Evolutionary conservation across 192 early-diverging fungal genomes (phyloP).

Genomic region (Linnemannia schmuckeri): DNA sequence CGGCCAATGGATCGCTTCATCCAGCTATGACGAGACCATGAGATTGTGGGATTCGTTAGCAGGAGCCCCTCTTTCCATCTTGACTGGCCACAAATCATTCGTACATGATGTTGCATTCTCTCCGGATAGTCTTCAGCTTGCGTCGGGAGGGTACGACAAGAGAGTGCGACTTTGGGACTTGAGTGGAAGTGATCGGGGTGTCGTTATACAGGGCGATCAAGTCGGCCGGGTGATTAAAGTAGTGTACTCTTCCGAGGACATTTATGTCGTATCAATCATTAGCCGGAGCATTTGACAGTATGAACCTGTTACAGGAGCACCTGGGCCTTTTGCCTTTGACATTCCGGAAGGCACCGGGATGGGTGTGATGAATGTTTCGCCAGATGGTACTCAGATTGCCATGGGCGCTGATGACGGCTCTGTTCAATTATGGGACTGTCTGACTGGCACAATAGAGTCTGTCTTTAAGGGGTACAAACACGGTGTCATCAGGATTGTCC

Average conservation of each 20-base stretch:
- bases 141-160: background rate
- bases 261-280: no score
- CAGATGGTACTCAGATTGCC: background rate
- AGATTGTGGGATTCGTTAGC: background rate
- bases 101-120: background rate
- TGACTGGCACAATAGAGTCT: background rate
- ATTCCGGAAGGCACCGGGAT: no score
- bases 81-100: background rate
- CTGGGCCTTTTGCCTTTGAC: no score
- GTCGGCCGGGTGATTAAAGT: background rate
- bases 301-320: background rate
- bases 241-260: background rate
- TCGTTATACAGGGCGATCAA: background rate
- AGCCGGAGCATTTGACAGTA: background rate
- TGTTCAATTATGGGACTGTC: background rate
- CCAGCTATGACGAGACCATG: background rate
- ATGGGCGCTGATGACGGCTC: background rate
- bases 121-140: conserved; percentile 7
- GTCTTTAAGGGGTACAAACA: background rate
- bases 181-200: background rate
- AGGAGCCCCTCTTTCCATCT: background rate
- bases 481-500: background rate
- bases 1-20: background rate
- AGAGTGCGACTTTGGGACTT: background rate
- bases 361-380: background rate